Evolutionary conservation across 2,329 filamentous ascomycete species (phyloP).

Genomic region (Diaporthe caulivora): DNA sequence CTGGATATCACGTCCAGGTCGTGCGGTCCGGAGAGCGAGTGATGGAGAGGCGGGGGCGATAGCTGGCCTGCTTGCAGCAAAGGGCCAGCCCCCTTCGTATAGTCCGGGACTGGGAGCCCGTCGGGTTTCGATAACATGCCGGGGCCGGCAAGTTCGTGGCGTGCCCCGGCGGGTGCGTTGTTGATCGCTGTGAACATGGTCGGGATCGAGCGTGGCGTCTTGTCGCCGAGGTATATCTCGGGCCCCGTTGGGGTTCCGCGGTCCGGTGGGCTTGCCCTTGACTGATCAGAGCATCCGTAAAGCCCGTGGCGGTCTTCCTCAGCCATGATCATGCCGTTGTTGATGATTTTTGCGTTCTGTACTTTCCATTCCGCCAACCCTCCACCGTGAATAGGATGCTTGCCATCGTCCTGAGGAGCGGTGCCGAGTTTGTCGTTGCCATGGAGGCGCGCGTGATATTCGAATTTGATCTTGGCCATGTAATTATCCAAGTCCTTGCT

Average conservation of each 20-base stretch:
- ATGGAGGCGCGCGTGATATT: conserved; percentile 54
- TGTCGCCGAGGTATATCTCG: conserved; percentile 43
- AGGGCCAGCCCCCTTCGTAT: not conserved
- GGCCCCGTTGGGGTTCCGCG: conserved; percentile 46
- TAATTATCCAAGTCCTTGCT: conserved; percentile 63
- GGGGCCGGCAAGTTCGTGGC: not conserved
- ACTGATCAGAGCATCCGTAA: conserved; percentile 43
- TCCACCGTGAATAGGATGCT: conserved; percentile 60
- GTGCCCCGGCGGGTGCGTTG: conserved; percentile 31
- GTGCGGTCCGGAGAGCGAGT: not conserved
- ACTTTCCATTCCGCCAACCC: conserved; percentile 68
- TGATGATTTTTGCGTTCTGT: conserved; percentile 54
- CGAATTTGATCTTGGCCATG: conserved; percentile 63
- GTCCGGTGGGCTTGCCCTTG: conserved; percentile 49
- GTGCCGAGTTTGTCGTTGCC: conserved; percentile 39
- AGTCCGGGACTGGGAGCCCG: not conserved
- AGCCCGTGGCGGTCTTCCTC: conserved; percentile 44
- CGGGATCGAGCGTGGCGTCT: conserved; percentile 47
- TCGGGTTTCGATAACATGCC: not conserved
- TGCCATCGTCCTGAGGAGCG: conserved; percentile 44
- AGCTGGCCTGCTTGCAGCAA: conserved; percentile 48
- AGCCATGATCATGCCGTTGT: conserved; percentile 56
- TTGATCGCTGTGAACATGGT: conserved; percentile 57
- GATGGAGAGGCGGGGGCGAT: conserved; percentile 44
- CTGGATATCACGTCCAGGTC: not conserved